Evolutionary conservation across 345 rosid genomes (phyloP).

Genomic region (Salix brachista): DNA sequence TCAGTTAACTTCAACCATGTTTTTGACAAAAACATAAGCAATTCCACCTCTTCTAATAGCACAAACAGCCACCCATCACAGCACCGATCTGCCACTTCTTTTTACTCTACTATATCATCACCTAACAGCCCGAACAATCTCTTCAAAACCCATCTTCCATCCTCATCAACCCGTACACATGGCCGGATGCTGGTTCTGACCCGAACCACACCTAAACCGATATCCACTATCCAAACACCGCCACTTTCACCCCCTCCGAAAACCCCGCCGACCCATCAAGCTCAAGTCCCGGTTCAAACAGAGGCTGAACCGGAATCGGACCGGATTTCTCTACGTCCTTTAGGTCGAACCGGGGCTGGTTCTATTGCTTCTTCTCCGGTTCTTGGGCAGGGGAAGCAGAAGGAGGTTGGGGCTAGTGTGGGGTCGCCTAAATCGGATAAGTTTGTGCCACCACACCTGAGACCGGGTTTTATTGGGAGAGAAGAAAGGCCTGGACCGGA

Average conservation of each 20-base stretch:
- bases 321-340: slow-evolving; percentile 17
- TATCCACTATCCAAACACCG: slow-evolving; percentile 16
- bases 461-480: slow-evolving; percentile 69
- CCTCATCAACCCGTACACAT: slow-evolving; percentile 32
- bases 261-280: slow-evolving; percentile 1
- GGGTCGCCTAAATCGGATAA: slow-evolving; percentile 42
- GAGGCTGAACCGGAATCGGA: slow-evolving; percentile 8
- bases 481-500: slow-evolving; percentile 50
- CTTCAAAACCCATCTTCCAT: slow-evolving; percentile 20
- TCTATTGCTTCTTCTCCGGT: neutral
- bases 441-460: slow-evolving; percentile 92
- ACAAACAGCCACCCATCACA: slow-evolving; percentile 12
- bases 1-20: slow-evolving; percentile 73
- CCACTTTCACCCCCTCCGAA: slow-evolving; percentile 20
- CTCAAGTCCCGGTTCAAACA: neutral
- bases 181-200: slow-evolving; percentile 93
- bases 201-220: slow-evolving; percentile 58
- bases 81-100: slow-evolving; percentile 32
- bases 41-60: slow-evolving; percentile 19
- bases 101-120: slow-evolving; percentile 38
- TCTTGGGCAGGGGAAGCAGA: slow-evolving; percentile 6
- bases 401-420: neutral
- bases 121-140: slow-evolving; percentile 6
- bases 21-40: slow-evolving; percentile 43
- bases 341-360: slow-evolving; percentile 17